phyloP scores from a whole-genome alignment of 352 stramenopile species.

The Achlya hypogyna region DNA sequence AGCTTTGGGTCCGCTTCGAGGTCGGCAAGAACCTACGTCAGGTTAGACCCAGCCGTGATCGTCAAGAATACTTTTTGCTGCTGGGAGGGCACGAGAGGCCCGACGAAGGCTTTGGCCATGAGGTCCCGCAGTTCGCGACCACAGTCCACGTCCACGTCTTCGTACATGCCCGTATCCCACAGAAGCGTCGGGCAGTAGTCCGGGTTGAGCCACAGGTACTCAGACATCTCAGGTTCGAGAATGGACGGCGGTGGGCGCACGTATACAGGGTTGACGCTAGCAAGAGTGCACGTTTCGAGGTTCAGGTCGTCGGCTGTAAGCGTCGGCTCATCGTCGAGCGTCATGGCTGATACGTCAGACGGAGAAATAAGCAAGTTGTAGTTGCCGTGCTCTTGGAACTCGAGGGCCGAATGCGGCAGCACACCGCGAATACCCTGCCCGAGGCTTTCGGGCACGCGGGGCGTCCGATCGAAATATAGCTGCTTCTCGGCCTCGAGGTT shows the following conservation, averaged over 20 bases:
- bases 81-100: constrained; percentile 76
- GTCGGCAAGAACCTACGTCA: constrained; percentile 55
- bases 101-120: constrained; percentile 86
- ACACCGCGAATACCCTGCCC: constrained; percentile 68
- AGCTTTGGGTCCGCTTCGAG: constrained; percentile 84
- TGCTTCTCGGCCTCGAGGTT: constrained; percentile 27
- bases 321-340: constrained; percentile 16
- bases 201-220: constrained; percentile 89
- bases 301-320: constrained; percentile 18
- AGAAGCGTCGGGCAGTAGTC: constrained; percentile 85
- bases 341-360: constrained; percentile 16
- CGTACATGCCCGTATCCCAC: constrained; percentile 86
- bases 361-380: constrained; percentile 28
- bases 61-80: constrained; percentile 60
- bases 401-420: constrained; percentile 68
- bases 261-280: constrained; percentile 84
- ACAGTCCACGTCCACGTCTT: constrained; percentile 53
- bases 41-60: not conserved
- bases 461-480: constrained; percentile 67
- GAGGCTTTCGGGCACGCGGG: constrained; percentile 64
- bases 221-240: constrained; percentile 77
- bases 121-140: constrained; percentile 82
- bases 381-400: constrained; percentile 77
- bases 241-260: constrained; percentile 79
- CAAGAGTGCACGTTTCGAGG: constrained; percentile 26